Percentiles rank a stretch among this genome's conserved stretches.
Conservation (phyloP, 2,329 filamentous ascomycete species). For the Fusarium concolor region DNA sequence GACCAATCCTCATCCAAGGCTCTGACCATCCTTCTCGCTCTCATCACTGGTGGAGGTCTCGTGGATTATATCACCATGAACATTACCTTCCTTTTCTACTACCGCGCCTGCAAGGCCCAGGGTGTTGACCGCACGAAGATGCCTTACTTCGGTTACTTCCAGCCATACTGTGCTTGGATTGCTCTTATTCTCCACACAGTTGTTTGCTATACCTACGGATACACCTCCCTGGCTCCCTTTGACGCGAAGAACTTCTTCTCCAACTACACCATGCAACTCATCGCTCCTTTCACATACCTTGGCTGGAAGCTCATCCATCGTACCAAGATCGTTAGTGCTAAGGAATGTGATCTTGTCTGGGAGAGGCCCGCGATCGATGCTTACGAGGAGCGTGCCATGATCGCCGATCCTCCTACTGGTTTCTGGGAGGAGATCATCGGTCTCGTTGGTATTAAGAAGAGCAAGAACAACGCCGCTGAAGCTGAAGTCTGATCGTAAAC, state of each 20-base stretch:
- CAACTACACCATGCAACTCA: slow-evolving; percentile 63
- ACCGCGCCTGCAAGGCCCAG: slow-evolving; percentile 64
- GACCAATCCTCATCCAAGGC: slow-evolving; percentile 55
- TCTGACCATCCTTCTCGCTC: slow-evolving; percentile 58
- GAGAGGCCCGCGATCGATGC: slow-evolving; percentile 64
- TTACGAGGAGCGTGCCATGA: slow-evolving; percentile 57
- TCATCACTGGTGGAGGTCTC: slow-evolving; percentile 60
- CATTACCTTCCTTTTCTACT: slow-evolving; percentile 68
- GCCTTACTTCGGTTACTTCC: slow-evolving; percentile 61
- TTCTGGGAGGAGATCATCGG: slow-evolving; percentile 49
- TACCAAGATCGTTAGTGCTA: slow-evolving; percentile 61
- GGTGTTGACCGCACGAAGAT: slow-evolving; percentile 57
- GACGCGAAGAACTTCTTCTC: slow-evolving; percentile 54
- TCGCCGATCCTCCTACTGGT: slow-evolving; percentile 53
- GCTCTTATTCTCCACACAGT: slow-evolving; percentile 30
- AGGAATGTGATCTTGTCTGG: slow-evolving; percentile 66
- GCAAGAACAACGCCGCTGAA: slow-evolving; percentile 23
- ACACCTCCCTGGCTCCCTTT: slow-evolving; percentile 65
- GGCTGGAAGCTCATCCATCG: slow-evolving; percentile 69
- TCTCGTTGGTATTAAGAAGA: slow-evolving; percentile 29
- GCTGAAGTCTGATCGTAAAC: slow-evolving; percentile 18
- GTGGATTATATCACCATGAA: slow-evolving; percentile 66
- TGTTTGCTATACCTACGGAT: slow-evolving; percentile 61
- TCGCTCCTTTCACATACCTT: slow-evolving; percentile 60
- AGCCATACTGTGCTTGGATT: slow-evolving; percentile 37